These are phyloP conservation scores for Botrytis tulipae DNA, from an alignment of 2,329 filamentous ascomycete species.

Conservation along the genomic window DNA sequence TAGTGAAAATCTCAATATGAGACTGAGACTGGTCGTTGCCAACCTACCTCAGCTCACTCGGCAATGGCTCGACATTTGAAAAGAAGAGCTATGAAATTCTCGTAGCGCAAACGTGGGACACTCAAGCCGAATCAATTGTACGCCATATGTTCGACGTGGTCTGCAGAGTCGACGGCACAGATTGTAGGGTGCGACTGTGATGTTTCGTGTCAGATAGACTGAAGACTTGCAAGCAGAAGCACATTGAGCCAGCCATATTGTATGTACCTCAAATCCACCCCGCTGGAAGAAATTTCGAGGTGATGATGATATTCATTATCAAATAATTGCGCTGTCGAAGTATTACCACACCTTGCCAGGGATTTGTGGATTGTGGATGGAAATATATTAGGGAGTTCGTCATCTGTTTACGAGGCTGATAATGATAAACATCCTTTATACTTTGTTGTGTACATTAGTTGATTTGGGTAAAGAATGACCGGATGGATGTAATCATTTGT, in stretches of 20 bases:
- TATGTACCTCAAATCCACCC: not conserved
- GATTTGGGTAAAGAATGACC: not conserved
- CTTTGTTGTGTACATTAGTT: not conserved
- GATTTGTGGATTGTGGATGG: not conserved
- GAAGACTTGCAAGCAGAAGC: not conserved
- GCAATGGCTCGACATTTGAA: not conserved
- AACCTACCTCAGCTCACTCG: not conserved
- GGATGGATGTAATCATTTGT: not conserved
- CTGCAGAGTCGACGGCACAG: not conserved
- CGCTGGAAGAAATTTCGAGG: not conserved
- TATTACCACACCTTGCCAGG: not conserved
- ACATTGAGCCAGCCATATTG: not conserved
- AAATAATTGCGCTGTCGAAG: not conserved
- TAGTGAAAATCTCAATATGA: not conserved
- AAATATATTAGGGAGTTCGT: not conserved
- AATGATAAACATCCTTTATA: not conserved
- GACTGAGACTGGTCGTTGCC: not conserved
- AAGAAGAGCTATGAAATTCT: not conserved
- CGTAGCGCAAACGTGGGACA: not conserved
- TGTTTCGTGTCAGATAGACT: not conserved
- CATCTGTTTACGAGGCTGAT: slow-evolving; percentile 5
- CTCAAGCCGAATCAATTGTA: not conserved
- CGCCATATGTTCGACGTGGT: not conserved
- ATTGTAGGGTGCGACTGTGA: not conserved
- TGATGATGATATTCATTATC: not conserved